Evolutionary conservation across 148 eudicot species (phyloP).

Genomic region (Rhododendron molle): DNA sequence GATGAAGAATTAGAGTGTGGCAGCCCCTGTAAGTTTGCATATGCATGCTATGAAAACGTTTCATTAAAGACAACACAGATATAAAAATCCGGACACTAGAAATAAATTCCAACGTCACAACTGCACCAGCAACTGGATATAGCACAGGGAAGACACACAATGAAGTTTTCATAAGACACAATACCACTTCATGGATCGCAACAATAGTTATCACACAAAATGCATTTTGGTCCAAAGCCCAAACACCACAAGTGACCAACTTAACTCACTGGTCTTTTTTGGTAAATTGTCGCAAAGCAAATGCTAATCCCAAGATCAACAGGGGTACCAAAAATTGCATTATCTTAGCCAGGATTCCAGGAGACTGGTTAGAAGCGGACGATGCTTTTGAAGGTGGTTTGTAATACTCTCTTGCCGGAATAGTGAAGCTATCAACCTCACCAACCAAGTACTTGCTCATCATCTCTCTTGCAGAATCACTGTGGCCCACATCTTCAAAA

Average conservation of each 20-base stretch:
- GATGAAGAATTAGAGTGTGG: not conserved
- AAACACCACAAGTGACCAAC: not conserved
- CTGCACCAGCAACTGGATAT: not conserved
- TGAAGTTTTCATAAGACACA: not conserved
- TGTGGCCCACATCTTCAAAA: constrained; percentile 49
- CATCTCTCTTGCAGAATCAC: constrained; percentile 30
- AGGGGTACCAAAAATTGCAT: constrained; percentile 27
- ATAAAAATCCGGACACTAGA: not conserved
- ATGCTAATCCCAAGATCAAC: constrained; percentile 36
- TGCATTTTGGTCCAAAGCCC: not conserved
- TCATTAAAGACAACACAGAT: not conserved
- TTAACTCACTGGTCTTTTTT: constrained; percentile 19
- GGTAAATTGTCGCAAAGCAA: constrained; percentile 19
- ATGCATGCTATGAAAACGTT: not conserved
- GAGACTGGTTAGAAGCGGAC: constrained; percentile 8
- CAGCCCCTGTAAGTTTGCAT: not conserved
- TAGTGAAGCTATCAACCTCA: constrained; percentile 31
- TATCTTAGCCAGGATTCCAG: constrained; percentile 22
- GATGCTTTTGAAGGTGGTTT: constrained; percentile 15
- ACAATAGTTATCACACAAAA: not conserved
- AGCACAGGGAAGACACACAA: not conserved
- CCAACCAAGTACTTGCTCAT: constrained; percentile 35
- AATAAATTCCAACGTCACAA: not conserved
- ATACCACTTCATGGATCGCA: not conserved
- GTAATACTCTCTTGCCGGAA: constrained; percentile 19